phyloP scores from a whole-genome alignment of 139 green algal genomes.

The Chlorella sorokiniana region DNA sequence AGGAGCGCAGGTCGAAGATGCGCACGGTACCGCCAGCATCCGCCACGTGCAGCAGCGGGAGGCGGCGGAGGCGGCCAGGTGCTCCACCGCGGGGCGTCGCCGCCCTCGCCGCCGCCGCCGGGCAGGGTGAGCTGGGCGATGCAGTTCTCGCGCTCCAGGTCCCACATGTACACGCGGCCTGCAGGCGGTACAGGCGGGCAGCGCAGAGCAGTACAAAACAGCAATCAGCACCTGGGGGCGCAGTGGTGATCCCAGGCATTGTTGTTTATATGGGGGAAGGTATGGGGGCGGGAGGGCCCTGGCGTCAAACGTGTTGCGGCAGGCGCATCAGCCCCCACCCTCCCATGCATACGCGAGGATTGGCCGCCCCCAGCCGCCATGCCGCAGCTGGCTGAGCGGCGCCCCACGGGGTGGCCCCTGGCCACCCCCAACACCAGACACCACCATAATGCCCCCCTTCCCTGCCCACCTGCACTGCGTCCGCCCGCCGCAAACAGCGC shows the following conservation, averaged over 20 bases:
- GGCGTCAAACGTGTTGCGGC: no score
- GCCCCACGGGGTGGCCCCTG: no score
- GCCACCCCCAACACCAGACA: not conserved
- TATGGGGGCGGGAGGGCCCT: no score
- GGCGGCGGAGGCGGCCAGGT: conserved; percentile 41
- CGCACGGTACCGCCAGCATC: conserved; percentile 61
- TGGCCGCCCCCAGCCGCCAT: no score
- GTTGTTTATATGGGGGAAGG: not conserved
- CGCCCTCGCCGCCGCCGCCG: conserved; percentile 17
- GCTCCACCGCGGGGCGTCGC: conserved; percentile 24
- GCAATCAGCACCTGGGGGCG: no score
- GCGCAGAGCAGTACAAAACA: not conserved
- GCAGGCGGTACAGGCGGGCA: not conserved
- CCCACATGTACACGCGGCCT: conserved; percentile 54
- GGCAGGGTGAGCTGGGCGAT: conserved; percentile 47
- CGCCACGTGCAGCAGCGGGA: conserved; percentile 59
- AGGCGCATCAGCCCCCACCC: no score
- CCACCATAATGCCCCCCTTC: not conserved
- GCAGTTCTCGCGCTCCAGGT: conserved; percentile 63
- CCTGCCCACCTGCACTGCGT: not conserved
- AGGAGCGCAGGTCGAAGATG: conserved; percentile 76
- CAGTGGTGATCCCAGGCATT: not conserved
- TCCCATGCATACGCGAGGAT: no score
- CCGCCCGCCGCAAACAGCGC: conserved; percentile 53
- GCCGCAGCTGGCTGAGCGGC: no score